Conservation (phyloP, 2,329 filamentous ascomycete genomes). For the Fusarium longipes region DNA sequence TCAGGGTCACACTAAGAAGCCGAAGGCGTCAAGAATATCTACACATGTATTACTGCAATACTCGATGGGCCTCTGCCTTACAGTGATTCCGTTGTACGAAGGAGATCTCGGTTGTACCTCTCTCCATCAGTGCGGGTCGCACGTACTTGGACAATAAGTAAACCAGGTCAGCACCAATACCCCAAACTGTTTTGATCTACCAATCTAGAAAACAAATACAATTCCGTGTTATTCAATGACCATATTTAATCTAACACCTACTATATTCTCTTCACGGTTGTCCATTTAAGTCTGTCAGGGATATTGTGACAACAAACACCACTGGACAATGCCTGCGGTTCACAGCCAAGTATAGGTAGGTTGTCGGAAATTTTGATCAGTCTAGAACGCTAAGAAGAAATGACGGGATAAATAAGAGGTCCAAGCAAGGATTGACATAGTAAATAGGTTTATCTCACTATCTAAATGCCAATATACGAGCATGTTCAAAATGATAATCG, state of each 20-base stretch:
- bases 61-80: constrained; percentile 1
- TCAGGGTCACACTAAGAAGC: constrained; percentile 12
- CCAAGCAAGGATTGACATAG: background rate
- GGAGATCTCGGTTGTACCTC: constrained; percentile 1
- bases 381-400: background rate
- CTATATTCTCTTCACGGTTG: too few species aligned
- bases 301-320: background rate
- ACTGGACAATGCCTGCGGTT: background rate
- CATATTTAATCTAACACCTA: background rate
- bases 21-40: constrained; percentile 1
- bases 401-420: background rate
- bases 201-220: constrained; percentile 24
- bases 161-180: constrained; percentile 1
- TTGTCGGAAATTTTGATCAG: background rate
- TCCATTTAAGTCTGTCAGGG: background rate
- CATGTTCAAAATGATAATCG: background rate
- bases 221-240: background rate
- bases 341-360: background rate
- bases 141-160: constrained; percentile 2
- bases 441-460: background rate
- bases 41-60: constrained; percentile 3
- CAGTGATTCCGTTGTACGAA: constrained; percentile 15
- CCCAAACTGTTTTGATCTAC: constrained; percentile 30
- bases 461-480: background rate
- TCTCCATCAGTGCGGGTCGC: background rate